Evolutionary conservation across 2,329 filamentous ascomycete genomes (phyloP).

Genomic region (Trichoderma guizhouense): DNA sequence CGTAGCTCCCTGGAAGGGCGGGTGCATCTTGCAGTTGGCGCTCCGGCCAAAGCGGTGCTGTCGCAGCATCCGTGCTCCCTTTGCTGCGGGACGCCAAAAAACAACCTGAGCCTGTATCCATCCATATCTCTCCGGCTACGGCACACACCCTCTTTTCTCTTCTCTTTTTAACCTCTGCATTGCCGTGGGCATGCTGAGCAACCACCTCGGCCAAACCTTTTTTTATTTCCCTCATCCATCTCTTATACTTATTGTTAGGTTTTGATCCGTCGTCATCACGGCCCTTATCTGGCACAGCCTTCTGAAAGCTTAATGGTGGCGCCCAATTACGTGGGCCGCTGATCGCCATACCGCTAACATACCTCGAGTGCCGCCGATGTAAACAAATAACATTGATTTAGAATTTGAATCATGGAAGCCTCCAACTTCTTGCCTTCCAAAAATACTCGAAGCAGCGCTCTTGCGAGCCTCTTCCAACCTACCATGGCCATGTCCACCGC

Average conservation of each 20-base stretch:
- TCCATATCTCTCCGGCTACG: conserved; percentile 7
- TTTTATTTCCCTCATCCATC: not conserved
- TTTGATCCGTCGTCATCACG: not conserved
- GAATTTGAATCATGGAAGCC: not conserved
- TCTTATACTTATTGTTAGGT: not conserved
- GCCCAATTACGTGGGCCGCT: conserved; percentile 6
- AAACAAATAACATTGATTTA: conserved; percentile 18
- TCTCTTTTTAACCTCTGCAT: not conserved
- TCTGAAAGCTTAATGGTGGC: conserved; percentile 11
- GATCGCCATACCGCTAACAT: conserved; percentile 10
- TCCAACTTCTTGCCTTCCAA: conserved; percentile 5
- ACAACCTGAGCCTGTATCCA: not conserved
- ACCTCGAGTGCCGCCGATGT: conserved; percentile 17
- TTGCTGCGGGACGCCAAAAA: conserved; percentile 5
- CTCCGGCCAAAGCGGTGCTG: not conserved
- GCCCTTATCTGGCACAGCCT: not conserved
- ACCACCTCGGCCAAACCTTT: not conserved
- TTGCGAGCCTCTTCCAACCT: conserved; percentile 16
- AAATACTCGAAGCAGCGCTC: conserved; percentile 1
- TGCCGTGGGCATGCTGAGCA: not conserved
- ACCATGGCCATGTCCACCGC: conserved; percentile 48
- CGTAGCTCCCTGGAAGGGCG: not conserved
- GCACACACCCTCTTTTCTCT: not conserved
- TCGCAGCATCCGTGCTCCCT: conserved; percentile 12
- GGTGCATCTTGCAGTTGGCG: not conserved